Evolutionary conservation across 169 alveolate species (phyloP), one percentile per base, ranked within the genome.

Genomic region (Eimeria brunetti): DNA sequence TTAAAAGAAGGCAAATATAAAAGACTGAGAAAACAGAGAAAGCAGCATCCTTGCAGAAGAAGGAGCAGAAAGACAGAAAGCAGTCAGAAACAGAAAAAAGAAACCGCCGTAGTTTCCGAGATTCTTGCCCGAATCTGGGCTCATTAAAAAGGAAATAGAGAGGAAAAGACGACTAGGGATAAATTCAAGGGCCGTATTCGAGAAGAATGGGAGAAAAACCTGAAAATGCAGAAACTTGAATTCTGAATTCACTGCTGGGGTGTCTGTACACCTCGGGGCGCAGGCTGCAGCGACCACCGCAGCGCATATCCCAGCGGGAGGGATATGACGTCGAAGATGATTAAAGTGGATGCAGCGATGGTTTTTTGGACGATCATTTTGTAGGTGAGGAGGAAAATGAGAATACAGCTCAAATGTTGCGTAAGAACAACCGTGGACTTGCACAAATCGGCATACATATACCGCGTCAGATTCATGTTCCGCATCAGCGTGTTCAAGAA

Each of bases 401-500:
- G 41, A 46, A 90, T 33, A 49, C 84, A 56, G 44, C 90, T 75
- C 80, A 73, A 27, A 62, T 90, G 95, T 62, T 90, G 95, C 33
- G 95, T 90, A 5, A 90, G 56, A 27, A 73, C 95, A 3, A 73
- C 91, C 14, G 90, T 91, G 14, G 95, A 62, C 11, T 71, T 76
- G 91, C 95, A 83, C 73, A 91, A 62, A 27, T 76, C 90, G 0
- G 91, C 33, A 73, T 76, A 78, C 62, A 62, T 60, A 44, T 90
- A 90, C 16, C 86, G 46, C 69, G 89, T 58, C 56, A 75, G 12
- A 53, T 76, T 73, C 8, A 89, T 81, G 51, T 90, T 90, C 27
- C 90, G 20, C 80, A 73, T 58, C 53, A 90, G 64, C 6, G 90
- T 30, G 41, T 46, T 60, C 80, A 90, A 33, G 51, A 90, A 90